Evolutionary conservation across 2,329 filamentous ascomycete genomes (phyloP).

Genomic region (Verticillium longisporum): DNA sequence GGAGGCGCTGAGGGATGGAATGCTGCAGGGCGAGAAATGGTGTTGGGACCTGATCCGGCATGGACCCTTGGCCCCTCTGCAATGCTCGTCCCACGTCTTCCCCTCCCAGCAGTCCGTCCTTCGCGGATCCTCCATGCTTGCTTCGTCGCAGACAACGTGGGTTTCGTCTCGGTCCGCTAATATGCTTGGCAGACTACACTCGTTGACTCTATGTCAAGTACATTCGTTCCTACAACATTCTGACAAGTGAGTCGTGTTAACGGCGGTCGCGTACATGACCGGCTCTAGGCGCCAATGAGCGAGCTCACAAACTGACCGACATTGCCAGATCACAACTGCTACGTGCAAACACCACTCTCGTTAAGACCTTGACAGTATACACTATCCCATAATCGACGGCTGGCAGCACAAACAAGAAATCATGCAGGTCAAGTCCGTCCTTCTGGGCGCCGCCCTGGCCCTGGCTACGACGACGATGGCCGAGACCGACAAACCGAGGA

Average conservation of each 20-base stretch:
- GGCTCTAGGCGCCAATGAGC: constrained; percentile 3
- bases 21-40: neutral
- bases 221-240: constrained; percentile 45
- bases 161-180: neutral
- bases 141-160: neutral
- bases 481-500: constrained; percentile 38
- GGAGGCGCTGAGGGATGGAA: neutral
- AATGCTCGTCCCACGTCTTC: neutral
- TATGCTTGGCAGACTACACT: constrained; percentile 28
- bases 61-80: neutral
- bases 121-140: neutral
- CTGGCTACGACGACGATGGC: constrained; percentile 38
- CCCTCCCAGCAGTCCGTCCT: neutral
- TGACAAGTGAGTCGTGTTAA: constrained; percentile 36
- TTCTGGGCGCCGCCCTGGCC: constrained; percentile 42
- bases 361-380: constrained; percentile 2
- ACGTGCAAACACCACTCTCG: constrained; percentile 7
- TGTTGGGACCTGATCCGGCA: neutral
- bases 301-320: neutral
- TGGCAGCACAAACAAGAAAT: constrained; percentile 16
- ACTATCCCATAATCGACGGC: neutral
- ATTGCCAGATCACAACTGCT: neutral
- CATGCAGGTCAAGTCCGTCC: constrained; percentile 42
- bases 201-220: constrained; percentile 53
- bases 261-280: neutral